Percentiles rank a stretch among this genome's conserved stretches.
Evolutionary conservation across 148 eudicot genomes (phyloP).

Genomic region (Silene conica): DNA sequence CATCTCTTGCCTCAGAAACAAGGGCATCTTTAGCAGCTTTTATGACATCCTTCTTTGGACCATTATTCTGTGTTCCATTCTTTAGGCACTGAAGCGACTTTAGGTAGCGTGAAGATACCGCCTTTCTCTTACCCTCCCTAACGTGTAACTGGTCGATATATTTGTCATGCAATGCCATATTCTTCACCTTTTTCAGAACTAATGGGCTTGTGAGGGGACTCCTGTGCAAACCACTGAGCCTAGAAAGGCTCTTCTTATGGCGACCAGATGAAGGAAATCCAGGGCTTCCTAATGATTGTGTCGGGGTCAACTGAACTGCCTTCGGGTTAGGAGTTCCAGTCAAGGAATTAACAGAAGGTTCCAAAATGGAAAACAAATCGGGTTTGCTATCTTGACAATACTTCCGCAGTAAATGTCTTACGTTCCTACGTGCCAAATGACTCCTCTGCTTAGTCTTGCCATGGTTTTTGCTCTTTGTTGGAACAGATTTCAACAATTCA

Average conservation of each 20-base stretch:
- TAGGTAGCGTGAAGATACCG: conserved; percentile 29
- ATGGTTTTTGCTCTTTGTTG: conserved; percentile 35
- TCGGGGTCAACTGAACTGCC: conserved; percentile 38
- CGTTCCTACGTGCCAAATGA: conserved; percentile 52
- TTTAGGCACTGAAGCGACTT: conserved; percentile 30
- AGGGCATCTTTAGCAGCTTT: conserved; percentile 65
- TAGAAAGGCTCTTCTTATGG: conserved; percentile 42
- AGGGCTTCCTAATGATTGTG: conserved; percentile 22
- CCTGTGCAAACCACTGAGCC: conserved; percentile 20
- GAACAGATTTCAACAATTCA: conserved; percentile 38
- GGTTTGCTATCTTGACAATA: conserved; percentile 44
- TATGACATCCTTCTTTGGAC: conserved; percentile 33
- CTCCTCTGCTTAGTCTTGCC: conserved; percentile 33
- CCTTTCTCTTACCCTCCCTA: conserved; percentile 72
- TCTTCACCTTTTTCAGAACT: conserved; percentile 69
- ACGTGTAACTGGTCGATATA: conserved; percentile 67
- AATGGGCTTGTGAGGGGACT: conserved; percentile 54
- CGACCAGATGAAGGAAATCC: conserved; percentile 41
- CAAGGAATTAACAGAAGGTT: conserved; percentile 38
- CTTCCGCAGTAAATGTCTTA: conserved; percentile 60
- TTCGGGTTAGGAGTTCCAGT: conserved; percentile 22
- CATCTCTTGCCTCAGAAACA: conserved; percentile 60
- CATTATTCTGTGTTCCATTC: conserved; percentile 24
- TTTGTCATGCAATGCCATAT: conserved; percentile 76
- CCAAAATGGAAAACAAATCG: conserved; percentile 57